Conservation (phyloP, 2,329 filamentous ascomycete genomes). For the Penicillium concentricum region DNA sequence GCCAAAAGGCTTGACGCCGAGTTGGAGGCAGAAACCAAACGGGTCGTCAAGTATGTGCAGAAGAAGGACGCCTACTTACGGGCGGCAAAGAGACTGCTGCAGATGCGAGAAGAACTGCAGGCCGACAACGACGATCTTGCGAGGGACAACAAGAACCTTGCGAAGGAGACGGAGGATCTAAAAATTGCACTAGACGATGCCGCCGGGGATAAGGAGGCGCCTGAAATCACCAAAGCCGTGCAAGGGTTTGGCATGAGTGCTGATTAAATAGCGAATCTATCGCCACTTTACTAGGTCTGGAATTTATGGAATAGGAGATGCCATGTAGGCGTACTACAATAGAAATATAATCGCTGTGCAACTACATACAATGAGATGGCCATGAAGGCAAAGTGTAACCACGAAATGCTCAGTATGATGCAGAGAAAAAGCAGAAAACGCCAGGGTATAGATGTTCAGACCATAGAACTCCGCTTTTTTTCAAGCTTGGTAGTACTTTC, state of each 20-base stretch:
- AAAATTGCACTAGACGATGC: too few relatives aligned
- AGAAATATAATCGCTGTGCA: background rate
- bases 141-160: too few relatives aligned
- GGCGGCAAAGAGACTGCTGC: too few relatives aligned
- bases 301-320: background rate
- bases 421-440: background rate
- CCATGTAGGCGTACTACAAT: background rate
- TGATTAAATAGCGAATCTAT: too few relatives aligned
- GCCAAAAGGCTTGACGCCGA: too few relatives aligned
- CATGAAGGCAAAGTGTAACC: background rate
- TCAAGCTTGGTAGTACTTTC: conserved; percentile 37
- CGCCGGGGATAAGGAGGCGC: too few relatives aligned
- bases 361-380: background rate
- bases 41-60: background rate
- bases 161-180: too few relatives aligned
- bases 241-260: background rate
- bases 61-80: background rate
- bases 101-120: too few relatives aligned
- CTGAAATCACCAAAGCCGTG: too few relatives aligned
- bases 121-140: too few relatives aligned
- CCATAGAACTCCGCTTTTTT: conserved; percentile 50
- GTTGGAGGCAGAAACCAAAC: rapidly evolving
- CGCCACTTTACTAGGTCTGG: too few relatives aligned
- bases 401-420: background rate
- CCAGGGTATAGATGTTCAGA: conserved; percentile 32